Conservation (phyloP, 768 basidiomycete genomes). For the Collybia sordida region DNA sequence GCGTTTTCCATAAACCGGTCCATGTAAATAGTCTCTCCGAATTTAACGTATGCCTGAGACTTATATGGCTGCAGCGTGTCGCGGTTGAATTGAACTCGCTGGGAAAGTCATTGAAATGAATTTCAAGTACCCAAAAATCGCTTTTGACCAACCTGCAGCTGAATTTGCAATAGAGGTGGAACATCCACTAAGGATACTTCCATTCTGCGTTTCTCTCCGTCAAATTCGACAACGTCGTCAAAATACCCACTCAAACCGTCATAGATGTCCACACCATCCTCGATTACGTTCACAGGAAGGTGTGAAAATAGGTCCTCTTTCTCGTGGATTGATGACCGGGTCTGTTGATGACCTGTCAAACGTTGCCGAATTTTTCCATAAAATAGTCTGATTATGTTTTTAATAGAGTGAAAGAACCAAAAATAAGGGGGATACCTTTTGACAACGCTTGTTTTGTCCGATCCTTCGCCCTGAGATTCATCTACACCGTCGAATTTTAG, state of each 20-base stretch:
- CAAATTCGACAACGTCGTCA: conserved; percentile 83
- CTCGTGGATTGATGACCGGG: conserved; percentile 65
- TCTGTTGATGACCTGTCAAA: conserved; percentile 36
- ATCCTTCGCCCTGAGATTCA: conserved; percentile 41
- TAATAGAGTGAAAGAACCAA: neutral
- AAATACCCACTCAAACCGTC: conserved; percentile 93
- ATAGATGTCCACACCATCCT: conserved; percentile 89
- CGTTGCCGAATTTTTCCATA: conserved; percentile 82
- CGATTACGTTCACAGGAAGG: conserved; percentile 88
- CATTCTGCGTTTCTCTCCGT: conserved; percentile 85
- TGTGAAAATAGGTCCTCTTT: conserved; percentile 94
- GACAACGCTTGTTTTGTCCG: conserved; percentile 73
- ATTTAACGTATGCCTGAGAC: conserved; percentile 93
- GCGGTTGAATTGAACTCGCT: conserved; percentile 95
- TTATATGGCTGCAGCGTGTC: conserved; percentile 92
- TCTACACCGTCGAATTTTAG: conserved; percentile 64
- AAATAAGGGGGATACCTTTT: conserved; percentile 56
- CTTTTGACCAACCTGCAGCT: conserved; percentile 72
- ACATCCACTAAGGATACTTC: conserved; percentile 83
- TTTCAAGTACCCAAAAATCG: neutral
- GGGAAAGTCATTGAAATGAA: conserved; percentile 7
- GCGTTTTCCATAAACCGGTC: conserved; percentile 88
- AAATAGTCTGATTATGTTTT: conserved; percentile 49
- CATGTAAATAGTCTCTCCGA: conserved; percentile 83
- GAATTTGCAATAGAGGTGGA: conserved; percentile 91